A percentile compares a stretch with the other conserved stretches of the same genome.
Conservation (phyloP, 192 early-diverging fungal genomes). For the Dissophora ornata region DNA sequence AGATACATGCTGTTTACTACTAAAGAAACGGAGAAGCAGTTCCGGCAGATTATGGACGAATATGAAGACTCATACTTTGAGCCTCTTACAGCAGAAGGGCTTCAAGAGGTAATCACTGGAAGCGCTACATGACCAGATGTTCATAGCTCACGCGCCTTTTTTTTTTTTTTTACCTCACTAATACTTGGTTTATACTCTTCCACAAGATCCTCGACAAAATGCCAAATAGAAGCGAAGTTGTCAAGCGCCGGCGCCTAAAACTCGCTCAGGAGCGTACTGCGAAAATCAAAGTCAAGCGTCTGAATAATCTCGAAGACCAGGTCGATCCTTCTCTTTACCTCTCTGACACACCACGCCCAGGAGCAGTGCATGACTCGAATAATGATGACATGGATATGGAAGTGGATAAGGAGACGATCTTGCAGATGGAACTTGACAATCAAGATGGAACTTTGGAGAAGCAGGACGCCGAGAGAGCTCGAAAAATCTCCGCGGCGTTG, state of each 20-base stretch:
- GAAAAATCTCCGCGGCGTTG: conserved; percentile 16
- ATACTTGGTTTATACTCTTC: background rate
- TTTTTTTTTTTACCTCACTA: background rate
- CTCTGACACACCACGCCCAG: background rate
- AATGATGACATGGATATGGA: conserved; percentile 5
- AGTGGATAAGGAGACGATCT: conserved; percentile 10
- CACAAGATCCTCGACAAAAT: conserved; percentile 34
- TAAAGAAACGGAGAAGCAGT: conserved; percentile 56
- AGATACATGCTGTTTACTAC: conserved; percentile 75
- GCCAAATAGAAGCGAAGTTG: conserved; percentile 19
- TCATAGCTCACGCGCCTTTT: background rate
- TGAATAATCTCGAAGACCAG: conserved; percentile 47
- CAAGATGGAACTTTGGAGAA: conserved; percentile 2
- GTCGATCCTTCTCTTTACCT: background rate
- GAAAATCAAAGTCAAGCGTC: conserved; percentile 31
- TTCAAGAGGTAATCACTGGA: conserved; percentile 69
- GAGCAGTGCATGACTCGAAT: no score
- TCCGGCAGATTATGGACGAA: conserved; percentile 69
- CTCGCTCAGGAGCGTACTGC: conserved; percentile 7
- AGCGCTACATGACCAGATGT: background rate
- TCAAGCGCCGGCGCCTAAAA: conserved; percentile 16
- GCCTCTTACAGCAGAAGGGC: conserved; percentile 56
- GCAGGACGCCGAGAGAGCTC: conserved; percentile 8
- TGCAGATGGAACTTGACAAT: conserved; percentile 21
- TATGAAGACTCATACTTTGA: conserved; percentile 78